Evolutionary conservation across 2,329 filamentous ascomycete genomes (phyloP).

Genomic region (Ascochyta rabiei): DNA sequence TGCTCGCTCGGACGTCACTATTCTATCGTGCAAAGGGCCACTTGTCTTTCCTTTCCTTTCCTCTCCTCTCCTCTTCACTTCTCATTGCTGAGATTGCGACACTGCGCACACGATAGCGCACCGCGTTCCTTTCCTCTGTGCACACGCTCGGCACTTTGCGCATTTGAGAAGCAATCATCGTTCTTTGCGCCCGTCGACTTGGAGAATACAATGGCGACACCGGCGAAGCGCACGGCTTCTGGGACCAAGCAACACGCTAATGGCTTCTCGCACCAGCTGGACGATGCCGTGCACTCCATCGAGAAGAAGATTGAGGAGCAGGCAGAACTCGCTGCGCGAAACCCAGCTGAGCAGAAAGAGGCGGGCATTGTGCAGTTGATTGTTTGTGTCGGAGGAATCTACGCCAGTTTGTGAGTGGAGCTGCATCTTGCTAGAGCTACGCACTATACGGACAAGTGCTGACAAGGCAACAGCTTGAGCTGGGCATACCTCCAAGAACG

Average conservation of each 20-base stretch:
- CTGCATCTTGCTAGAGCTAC: no score
- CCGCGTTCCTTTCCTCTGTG: background rate
- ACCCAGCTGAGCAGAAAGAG: conserved; percentile 44
- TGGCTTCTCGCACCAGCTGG: conserved; percentile 28
- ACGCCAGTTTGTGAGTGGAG: conserved; percentile 81
- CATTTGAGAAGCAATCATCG: no score
- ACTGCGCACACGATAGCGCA: background rate
- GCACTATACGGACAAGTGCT: background rate
- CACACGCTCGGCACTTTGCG: background rate
- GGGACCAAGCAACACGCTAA: conserved; percentile 33
- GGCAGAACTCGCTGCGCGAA: conserved; percentile 39
- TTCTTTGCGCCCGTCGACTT: background rate
- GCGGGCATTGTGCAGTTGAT: conserved; percentile 75
- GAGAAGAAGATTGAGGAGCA: conserved; percentile 41
- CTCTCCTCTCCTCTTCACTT: background rate
- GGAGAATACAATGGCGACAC: conserved; percentile 34
- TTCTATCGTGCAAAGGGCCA: conserved; percentile 1
- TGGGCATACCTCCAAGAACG: conserved; percentile 98
- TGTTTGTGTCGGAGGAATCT: conserved; percentile 92
- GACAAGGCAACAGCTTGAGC: conserved; percentile 66
- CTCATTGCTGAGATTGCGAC: background rate
- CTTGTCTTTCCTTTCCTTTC: conserved; percentile 16
- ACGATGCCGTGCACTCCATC: conserved; percentile 35
- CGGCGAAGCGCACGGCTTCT: conserved; percentile 37
- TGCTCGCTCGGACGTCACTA: conserved; percentile 3